phyloP scores from a whole-genome alignment of 2,329 filamentous ascomycete species.

The Colletotrichum brevisporum region DNA sequence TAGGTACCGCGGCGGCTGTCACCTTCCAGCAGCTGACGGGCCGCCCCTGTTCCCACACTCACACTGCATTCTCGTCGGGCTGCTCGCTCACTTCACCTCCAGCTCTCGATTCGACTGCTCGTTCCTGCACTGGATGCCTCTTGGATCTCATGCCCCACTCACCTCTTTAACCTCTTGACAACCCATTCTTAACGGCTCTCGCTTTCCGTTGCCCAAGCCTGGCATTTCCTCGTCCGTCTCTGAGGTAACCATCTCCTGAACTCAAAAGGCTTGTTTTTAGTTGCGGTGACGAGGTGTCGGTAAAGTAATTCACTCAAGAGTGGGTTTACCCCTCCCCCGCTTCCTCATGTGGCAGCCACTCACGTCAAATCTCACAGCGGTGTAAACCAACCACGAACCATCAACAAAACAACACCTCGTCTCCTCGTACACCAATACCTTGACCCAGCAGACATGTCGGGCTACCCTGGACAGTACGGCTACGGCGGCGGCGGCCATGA shows the following conservation, averaged over 20 bases:
- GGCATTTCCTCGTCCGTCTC: background rate
- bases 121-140: conserved; percentile 13
- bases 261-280: conserved; percentile 3
- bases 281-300: background rate
- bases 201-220: conserved; percentile 21
- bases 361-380: conserved; percentile 29
- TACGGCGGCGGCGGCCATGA: conserved; percentile 51
- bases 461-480: conserved; percentile 57
- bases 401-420: conserved; percentile 9
- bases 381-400: conserved; percentile 9
- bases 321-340: conserved; percentile 33
- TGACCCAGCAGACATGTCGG: conserved; percentile 46
- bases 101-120: background rate
- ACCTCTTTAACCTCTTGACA: conserved; percentile 11
- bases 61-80: background rate
- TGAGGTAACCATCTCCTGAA: background rate
- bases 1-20: background rate
- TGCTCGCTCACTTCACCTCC: conserved; percentile 16
- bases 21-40: background rate
- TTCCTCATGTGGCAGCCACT: conserved; percentile 22
- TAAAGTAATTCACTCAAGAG: conserved; percentile 26
- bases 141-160: conserved; percentile 26
- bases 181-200: conserved; percentile 28
- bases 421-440: background rate
- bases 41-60: background rate